These are phyloP conservation scores for Cornus kousa DNA, from an alignment of 148 eudicot genomes.

Conservation along the genomic window DNA sequence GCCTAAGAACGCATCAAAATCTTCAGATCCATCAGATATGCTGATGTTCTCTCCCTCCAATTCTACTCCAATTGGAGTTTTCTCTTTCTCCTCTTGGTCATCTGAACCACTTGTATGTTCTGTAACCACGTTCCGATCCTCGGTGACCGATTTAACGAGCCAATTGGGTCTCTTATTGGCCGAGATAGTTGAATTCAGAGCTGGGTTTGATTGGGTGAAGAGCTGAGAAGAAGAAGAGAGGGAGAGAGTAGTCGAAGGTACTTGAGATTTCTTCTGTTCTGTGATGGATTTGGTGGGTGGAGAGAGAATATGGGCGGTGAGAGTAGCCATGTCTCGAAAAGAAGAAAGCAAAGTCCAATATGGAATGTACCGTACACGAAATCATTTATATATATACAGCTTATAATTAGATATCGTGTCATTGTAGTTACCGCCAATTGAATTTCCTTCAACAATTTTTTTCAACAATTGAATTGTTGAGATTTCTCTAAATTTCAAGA, in stretches of 20 bases:
- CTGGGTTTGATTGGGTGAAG: constrained; percentile 8
- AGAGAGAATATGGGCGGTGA: background rate
- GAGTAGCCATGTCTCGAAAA: constrained; percentile 5
- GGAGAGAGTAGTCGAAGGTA: background rate
- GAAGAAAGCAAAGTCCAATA: too few species aligned
- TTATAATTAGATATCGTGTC: too few species aligned
- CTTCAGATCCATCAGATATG: constrained; percentile 20
- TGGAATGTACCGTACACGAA: too few species aligned
- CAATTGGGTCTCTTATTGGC: constrained; percentile 9
- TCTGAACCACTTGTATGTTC: background rate
- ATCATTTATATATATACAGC: too few species aligned
- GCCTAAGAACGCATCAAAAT: constrained; percentile 47
- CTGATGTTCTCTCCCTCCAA: background rate
- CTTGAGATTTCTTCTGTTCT: constrained; percentile 10
- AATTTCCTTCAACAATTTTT: too few species aligned
- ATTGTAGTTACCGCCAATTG: too few species aligned
- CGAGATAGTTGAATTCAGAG: constrained; percentile 1
- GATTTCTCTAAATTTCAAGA: too few species aligned
- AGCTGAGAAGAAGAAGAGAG: background rate
- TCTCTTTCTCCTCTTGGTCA: background rate
- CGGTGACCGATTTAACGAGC: background rate
- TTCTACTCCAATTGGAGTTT: constrained; percentile 1
- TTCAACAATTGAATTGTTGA: too few species aligned
- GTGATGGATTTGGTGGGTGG: constrained; percentile 4
- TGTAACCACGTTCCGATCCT: constrained; percentile 5